Evolutionary conservation across 2,329 filamentous ascomycete species (phyloP).

Genomic region (Karstenula rhodostoma): DNA sequence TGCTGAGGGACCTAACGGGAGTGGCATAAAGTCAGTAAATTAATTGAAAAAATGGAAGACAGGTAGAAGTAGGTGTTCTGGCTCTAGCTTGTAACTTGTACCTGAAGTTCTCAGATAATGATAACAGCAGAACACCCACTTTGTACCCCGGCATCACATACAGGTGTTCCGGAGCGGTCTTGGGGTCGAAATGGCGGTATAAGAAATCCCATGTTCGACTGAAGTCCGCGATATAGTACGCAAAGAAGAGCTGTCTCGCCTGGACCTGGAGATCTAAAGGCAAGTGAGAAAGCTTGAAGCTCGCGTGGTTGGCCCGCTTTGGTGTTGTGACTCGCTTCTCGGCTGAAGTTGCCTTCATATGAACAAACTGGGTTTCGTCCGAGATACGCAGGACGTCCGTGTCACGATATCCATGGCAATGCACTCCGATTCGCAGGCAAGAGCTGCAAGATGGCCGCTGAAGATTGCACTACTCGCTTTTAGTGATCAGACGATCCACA

Average conservation of each 20-base stretch:
- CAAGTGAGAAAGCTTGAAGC: slow-evolving; percentile 19
- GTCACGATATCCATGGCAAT: slow-evolving; percentile 38
- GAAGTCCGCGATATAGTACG: slow-evolving; percentile 37
- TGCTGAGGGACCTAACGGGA: slow-evolving; percentile 31
- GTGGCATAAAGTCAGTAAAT: too few relatives aligned
- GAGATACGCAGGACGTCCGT: slow-evolving; percentile 30
- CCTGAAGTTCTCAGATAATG: too few relatives aligned
- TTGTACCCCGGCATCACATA: too few relatives aligned
- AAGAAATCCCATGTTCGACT: slow-evolving; percentile 35
- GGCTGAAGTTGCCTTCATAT: slow-evolving; percentile 20
- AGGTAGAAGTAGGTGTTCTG: too few relatives aligned
- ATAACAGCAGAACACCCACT: too few relatives aligned
- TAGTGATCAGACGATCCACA: neutral
- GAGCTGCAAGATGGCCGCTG: slow-evolving; percentile 30
- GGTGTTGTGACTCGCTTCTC: neutral
- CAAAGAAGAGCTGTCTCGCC: slow-evolving; percentile 35
- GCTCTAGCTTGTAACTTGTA: too few relatives aligned
- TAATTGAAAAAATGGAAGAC: too few relatives aligned
- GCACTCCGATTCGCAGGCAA: slow-evolving; percentile 27
- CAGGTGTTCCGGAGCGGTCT: slow-evolving; percentile 29
- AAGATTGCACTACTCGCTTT: slow-evolving; percentile 35
- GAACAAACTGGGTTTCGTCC: slow-evolving; percentile 34
- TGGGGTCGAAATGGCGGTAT: slow-evolving; percentile 24
- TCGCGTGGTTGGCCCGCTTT: neutral
- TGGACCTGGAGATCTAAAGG: slow-evolving; percentile 28